Percentiles rank a stretch among this genome's conserved stretches.
phyloP scores from a whole-genome alignment of 495 filamentous ascomycete genomes.

The Neurospora sp. region DNA sequence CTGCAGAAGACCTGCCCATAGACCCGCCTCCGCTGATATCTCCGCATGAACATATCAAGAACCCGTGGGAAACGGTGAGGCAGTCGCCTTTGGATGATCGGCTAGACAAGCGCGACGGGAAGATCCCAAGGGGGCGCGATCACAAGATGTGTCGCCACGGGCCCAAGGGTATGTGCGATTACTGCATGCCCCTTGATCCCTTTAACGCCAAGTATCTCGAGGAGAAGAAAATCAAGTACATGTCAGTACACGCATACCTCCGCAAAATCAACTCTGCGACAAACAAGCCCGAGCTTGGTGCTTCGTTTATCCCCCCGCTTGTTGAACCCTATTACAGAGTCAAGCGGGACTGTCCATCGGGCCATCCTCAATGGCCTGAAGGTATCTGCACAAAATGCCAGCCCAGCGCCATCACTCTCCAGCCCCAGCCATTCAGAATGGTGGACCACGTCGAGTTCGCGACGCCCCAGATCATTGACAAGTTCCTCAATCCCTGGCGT shows the following conservation, averaged over 20 bases:
- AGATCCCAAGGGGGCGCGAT: slow-evolving; percentile 71
- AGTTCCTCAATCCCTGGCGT: slow-evolving; percentile 85
- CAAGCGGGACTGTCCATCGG: slow-evolving; percentile 77
- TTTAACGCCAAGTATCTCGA: slow-evolving; percentile 78
- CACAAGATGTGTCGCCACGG: slow-evolving; percentile 90
- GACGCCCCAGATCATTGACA: slow-evolving; percentile 69
- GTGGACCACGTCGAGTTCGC: slow-evolving; percentile 98
- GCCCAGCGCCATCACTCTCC: slow-evolving; percentile 90
- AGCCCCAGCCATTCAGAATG: slow-evolving; percentile 92
- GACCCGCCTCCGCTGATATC: slow-evolving; percentile 47
- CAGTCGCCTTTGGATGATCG: slow-evolving; percentile 80
- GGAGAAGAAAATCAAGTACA: slow-evolving; percentile 97
- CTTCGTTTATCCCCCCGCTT: slow-evolving; percentile 91
- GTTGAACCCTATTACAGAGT: slow-evolving; percentile 92
- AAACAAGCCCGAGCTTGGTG: slow-evolving; percentile 85
- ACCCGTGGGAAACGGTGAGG: slow-evolving; percentile 85
- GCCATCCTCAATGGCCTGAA: slow-evolving; percentile 86
- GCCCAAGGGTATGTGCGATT: slow-evolving; percentile 96
- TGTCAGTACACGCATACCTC: slow-evolving; percentile 91
- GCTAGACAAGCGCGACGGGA: slow-evolving; percentile 84
- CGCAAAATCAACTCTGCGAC: slow-evolving; percentile 91
- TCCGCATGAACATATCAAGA: slow-evolving; percentile 58
- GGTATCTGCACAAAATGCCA: slow-evolving; percentile 99
- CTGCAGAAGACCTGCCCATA: slow-evolving; percentile 55
- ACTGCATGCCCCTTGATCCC: slow-evolving; percentile 96